Evolutionary conservation across 2,329 filamentous ascomycete species (phyloP), one percentile per base, ranked within the genome.

Genomic region (Ampelomyces quisqualis): DNA sequence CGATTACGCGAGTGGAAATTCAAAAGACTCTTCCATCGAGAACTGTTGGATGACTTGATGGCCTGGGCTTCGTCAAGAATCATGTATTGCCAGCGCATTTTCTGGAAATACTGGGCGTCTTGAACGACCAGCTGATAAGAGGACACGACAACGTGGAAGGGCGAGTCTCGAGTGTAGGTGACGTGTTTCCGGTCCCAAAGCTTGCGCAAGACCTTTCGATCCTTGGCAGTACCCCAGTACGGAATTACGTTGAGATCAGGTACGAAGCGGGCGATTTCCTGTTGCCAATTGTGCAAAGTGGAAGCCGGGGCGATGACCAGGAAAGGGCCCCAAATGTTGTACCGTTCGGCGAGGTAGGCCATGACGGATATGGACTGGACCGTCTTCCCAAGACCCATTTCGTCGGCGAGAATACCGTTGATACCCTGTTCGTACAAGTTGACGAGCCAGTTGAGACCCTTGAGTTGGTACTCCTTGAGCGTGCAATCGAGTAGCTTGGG

Each of bases 41-140:
- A 95, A 74, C 90, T 96, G 60, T 88, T 83, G 1, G 93, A 96
- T 48, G 90, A 96, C 76, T 98, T 98, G 81, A 98, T 97, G 53
- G 93, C 93, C 67, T 98, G 93, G 2, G 93, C 93, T 70, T 98
- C 93, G 58, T 98, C 93, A 27, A 98, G 80, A 68, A 98, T 96
- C 93, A 98, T 98, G 75, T 98, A 97, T 72, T 97, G 93, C 93
- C 93, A 98, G 58, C 87, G 87, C 78, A 98, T 93, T 76, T 97
- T 97, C 71, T 96, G 91, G 74, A 98, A 97, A 70, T 98, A 98
- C 45, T 90, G 85, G 1, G 94, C 88, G 66, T 98, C 93, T 18
- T 90, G 88, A 14, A 98, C 93, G 18, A 98, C 93, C 24, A 98
- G 78, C 70, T 98, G 93, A 68, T 98, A 98, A 0, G 91, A 97